A percentile compares a stretch with the other conserved stretches of the same genome.
phyloP scores from a whole-genome alignment of 2,329 filamentous ascomycete genomes.

The Botryotinia narcissicola region DNA sequence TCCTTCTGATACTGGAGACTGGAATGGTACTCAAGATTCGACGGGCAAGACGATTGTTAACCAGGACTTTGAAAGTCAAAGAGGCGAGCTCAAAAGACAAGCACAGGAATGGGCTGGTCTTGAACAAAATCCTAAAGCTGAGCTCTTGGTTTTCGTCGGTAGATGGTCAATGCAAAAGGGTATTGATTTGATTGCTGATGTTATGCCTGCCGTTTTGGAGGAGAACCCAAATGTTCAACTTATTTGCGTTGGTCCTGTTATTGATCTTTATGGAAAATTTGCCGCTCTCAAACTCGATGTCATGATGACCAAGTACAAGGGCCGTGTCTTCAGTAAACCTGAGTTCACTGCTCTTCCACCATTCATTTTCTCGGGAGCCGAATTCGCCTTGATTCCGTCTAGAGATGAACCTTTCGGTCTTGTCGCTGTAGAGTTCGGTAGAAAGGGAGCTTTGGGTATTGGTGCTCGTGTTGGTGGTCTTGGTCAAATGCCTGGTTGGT shows the following conservation, averaged over 20 bases:
- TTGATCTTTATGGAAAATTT: conserved; percentile 67
- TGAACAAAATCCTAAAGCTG: conserved; percentile 58
- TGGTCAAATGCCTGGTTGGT: conserved; percentile 70
- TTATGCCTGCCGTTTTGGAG: conserved; percentile 62
- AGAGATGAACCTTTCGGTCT: conserved; percentile 68
- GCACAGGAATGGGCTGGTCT: conserved; percentile 67
- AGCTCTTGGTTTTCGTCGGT: conserved; percentile 66
- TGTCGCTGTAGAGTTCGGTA: conserved; percentile 66
- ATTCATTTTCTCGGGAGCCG: conserved; percentile 65
- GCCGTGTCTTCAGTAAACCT: conserved; percentile 64
- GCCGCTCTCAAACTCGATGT: conserved; percentile 62
- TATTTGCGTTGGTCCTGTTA: conserved; percentile 62
- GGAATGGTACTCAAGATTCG: conserved; percentile 55
- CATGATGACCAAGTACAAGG: conserved; percentile 62
- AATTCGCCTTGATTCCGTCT: conserved; percentile 66
- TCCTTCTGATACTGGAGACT: conserved; percentile 54
- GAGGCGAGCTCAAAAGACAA: conserved; percentile 55
- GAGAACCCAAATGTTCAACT: conserved; percentile 58
- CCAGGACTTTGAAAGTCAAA: conserved; percentile 50
- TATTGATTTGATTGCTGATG: conserved; percentile 65
- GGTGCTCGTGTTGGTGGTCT: conserved; percentile 65
- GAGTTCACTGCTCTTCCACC: conserved; percentile 66
- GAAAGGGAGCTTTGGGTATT: conserved; percentile 65
- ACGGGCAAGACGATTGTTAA: conserved; percentile 50
- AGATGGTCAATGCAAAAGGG: conserved; percentile 70